Conservation (phyloP, 2,329 filamentous ascomycete genomes). For the Aspergillus vadensis region DNA sequence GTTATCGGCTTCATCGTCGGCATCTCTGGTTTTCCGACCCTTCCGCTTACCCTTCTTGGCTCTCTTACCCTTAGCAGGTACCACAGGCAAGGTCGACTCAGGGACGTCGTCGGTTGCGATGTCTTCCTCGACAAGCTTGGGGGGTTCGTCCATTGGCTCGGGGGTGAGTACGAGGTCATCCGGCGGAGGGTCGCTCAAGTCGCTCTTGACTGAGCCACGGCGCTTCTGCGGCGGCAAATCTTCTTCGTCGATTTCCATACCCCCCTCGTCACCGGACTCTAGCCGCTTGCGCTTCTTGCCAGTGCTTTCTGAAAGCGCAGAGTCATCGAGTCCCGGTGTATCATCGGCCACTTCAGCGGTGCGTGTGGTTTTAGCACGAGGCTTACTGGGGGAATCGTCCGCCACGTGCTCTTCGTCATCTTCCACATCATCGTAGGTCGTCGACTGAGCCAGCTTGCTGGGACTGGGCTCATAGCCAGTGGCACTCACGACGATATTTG, state of each 20-base stretch:
- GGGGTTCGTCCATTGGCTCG: constrained; percentile 38
- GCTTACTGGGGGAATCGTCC: constrained; percentile 45
- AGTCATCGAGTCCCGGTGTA: constrained; percentile 28
- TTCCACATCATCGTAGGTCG: constrained; percentile 48
- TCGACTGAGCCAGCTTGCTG: constrained; percentile 71
- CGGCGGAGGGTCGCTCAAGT: constrained; percentile 38
- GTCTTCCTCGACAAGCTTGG: constrained; percentile 34
- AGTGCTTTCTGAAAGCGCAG: constrained; percentile 33
- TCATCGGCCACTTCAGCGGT: constrained; percentile 26
- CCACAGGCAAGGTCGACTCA: constrained; percentile 33
- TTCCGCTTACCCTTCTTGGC: constrained; percentile 51
- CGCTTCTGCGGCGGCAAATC: constrained; percentile 46
- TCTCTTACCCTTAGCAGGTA: constrained; percentile 42
- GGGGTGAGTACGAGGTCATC: constrained; percentile 38
- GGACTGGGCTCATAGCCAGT: constrained; percentile 67
- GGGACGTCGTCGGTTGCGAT: constrained; percentile 36
- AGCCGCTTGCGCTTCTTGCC: constrained; percentile 47
- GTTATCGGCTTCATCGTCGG: constrained; percentile 39
- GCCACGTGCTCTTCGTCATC: constrained; percentile 54
- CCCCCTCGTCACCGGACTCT: constrained; percentile 39
- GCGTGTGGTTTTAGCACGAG: constrained; percentile 38
- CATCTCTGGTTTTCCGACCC: constrained; percentile 45
- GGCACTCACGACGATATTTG: constrained; percentile 63
- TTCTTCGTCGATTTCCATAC: constrained; percentile 40
- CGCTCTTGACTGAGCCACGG: constrained; percentile 42